phyloP scores from a whole-genome alignment of 2,329 filamentous ascomycete species.

The Immersiporthe knoxdaviesiana region DNA sequence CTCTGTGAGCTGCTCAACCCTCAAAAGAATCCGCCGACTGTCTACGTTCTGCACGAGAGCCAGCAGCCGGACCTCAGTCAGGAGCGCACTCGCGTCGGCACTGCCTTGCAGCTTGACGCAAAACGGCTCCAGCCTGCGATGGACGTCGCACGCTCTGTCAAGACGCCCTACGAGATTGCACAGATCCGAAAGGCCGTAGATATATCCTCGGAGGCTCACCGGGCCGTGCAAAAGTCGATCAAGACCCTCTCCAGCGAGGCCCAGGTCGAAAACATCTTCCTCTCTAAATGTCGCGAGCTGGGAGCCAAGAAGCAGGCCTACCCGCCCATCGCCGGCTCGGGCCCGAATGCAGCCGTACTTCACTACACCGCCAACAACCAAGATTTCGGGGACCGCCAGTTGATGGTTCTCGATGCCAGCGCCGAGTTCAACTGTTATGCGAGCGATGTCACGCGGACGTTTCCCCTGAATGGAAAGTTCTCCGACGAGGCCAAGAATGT shows the following conservation, averaged over 20 bases:
- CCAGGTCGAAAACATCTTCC: constrained; percentile 80
- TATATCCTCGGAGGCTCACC: constrained; percentile 78
- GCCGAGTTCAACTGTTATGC: constrained; percentile 86
- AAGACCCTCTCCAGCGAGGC: constrained; percentile 72
- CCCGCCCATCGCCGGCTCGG: constrained; percentile 83
- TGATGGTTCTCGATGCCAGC: constrained; percentile 85
- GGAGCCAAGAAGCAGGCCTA: constrained; percentile 83
- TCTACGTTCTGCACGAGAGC: constrained; percentile 48
- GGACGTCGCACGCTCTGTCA: constrained; percentile 78
- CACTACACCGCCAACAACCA: constrained; percentile 86
- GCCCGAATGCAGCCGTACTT: constrained; percentile 79
- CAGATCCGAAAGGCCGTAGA: constrained; percentile 80
- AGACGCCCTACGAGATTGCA: constrained; percentile 82
- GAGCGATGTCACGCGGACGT: constrained; percentile 85
- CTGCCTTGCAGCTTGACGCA: constrained; percentile 49
- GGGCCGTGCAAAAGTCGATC: constrained; percentile 68
- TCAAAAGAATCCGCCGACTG: constrained; percentile 39
- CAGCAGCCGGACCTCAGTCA: constrained; percentile 33
- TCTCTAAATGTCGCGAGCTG: constrained; percentile 69
- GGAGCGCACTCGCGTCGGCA: constrained; percentile 40
- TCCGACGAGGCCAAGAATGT: constrained; percentile 70
- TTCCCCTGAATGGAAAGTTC: constrained; percentile 75
- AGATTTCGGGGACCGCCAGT: constrained; percentile 67
- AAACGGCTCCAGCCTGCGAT: constrained; percentile 69
- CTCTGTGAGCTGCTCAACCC: constrained; percentile 51